phyloP scores from a whole-genome alignment of 805 yeast genomes.

The Nakazawaea ernobii region DNA sequence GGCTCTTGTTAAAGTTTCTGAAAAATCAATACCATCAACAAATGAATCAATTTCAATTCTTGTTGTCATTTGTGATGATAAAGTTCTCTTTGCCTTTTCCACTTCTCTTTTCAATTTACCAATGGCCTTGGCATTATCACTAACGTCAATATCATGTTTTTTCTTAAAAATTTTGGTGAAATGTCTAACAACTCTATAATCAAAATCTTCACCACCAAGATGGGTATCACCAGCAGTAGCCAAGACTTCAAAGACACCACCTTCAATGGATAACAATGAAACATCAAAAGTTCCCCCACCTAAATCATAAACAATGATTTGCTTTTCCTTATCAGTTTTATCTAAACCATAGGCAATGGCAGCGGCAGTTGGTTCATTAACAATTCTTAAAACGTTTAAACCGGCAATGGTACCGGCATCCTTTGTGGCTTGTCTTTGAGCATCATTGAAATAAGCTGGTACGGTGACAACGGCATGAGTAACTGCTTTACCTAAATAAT shows the following conservation, averaged over 20 bases:
- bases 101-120: slow-evolving; percentile 96
- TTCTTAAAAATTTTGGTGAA: slow-evolving; percentile 85
- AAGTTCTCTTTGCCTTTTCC: slow-evolving; percentile 96
- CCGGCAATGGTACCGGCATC: slow-evolving; percentile 94
- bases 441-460: slow-evolving; percentile 91
- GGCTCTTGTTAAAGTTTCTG: slow-evolving; percentile 94
- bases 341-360: slow-evolving; percentile 96
- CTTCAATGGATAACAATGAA: slow-evolving; percentile 79
- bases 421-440: slow-evolving; percentile 92
- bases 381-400: slow-evolving; percentile 80
- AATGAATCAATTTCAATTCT: slow-evolving; percentile 95
- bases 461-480: slow-evolving; percentile 90
- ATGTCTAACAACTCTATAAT: slow-evolving; percentile 82
- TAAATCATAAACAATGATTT: slow-evolving; percentile 86
- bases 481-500: slow-evolving; percentile 76
- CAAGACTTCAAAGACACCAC: slow-evolving; percentile 88
- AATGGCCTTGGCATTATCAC: slow-evolving; percentile 77
- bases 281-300: slow-evolving; percentile 99
- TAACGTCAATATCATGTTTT: slow-evolving; percentile 82
- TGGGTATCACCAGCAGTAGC: slow-evolving; percentile 97
- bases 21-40: slow-evolving; percentile 91
- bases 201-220: slow-evolving; percentile 97
- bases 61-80: slow-evolving; percentile 92
- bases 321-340: slow-evolving; percentile 75
- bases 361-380: slow-evolving; percentile 95